phyloP scores from a whole-genome alignment of 305 asterid genomes.

The Coffea humblotiana region DNA sequence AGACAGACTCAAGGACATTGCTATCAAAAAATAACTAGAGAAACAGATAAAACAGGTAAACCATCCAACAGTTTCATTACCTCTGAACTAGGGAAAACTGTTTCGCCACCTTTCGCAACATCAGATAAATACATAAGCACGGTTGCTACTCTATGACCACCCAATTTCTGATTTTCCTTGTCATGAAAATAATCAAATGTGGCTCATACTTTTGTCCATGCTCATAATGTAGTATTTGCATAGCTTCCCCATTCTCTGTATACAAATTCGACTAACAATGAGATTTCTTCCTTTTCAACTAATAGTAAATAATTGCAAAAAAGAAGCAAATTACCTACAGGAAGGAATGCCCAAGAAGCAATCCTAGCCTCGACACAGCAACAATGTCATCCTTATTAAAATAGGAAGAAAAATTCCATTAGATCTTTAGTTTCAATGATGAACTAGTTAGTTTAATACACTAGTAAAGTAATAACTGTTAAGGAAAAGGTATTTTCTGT shows the following conservation, averaged over 20 bases:
- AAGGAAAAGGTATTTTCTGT: not conserved
- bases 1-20: not conserved
- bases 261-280: slow-evolving; percentile 14
- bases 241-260: slow-evolving; percentile 80
- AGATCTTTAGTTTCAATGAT: not conserved
- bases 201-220: slow-evolving; percentile 89
- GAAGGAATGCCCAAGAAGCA: slow-evolving; percentile 96
- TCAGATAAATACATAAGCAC: slow-evolving; percentile 84
- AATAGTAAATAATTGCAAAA: not conserved
- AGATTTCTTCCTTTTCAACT: not conserved
- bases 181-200: slow-evolving; percentile 76
- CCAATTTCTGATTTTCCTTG: slow-evolving; percentile 64
- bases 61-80: slow-evolving; percentile 26
- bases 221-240: slow-evolving; percentile 83
- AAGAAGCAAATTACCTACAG: slow-evolving; percentile 47
- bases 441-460: not conserved
- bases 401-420: not conserved
- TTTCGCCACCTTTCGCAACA: slow-evolving; percentile 80
- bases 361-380: slow-evolving; percentile 64
- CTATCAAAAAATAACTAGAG: not conserved
- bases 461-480: too few species aligned
- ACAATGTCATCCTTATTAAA: slow-evolving; percentile 64
- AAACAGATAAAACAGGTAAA: not conserved
- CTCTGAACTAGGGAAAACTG: slow-evolving; percentile 72
- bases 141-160: slow-evolving; percentile 92